Percentiles rank a stretch among this genome's conserved stretches.
Evolutionary conservation across 805 yeast genomes (phyloP).

Genomic region (Spathaspora sp.): DNA sequence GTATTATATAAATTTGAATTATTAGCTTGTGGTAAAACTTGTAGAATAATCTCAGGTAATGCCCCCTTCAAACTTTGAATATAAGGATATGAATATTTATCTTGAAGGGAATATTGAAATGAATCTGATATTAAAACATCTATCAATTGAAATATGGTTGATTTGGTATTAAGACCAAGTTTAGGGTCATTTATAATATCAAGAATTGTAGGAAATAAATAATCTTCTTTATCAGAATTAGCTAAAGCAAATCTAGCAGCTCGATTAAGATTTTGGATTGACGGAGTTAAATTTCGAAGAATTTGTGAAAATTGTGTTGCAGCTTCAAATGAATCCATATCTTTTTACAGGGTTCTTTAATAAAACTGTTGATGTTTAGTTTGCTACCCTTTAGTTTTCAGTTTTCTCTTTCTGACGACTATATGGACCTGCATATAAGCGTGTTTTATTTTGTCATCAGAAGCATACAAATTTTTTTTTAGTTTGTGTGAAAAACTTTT

Average conservation of each 20-base stretch:
- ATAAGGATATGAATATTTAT: slow-evolving; percentile 35
- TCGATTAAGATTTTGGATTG: slow-evolving; percentile 46
- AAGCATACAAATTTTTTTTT: not conserved
- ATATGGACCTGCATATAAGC: not conserved
- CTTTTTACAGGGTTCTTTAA: not conserved
- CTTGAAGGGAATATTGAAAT: slow-evolving; percentile 28
- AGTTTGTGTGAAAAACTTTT: slow-evolving; percentile 4
- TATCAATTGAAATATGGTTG: slow-evolving; percentile 66
- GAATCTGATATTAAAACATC: slow-evolving; percentile 54
- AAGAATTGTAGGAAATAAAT: slow-evolving; percentile 61
- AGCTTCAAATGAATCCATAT: slow-evolving; percentile 91
- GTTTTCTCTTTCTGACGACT: not conserved
- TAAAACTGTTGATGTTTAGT: not conserved
- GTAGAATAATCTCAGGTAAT: slow-evolving; percentile 30
- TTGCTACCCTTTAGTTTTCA: not conserved
- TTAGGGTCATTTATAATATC: slow-evolving; percentile 49
- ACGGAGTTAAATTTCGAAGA: slow-evolving; percentile 62
- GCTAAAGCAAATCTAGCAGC: slow-evolving; percentile 56
- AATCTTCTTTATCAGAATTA: slow-evolving; percentile 59
- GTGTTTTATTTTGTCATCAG: slow-evolving; percentile 1
- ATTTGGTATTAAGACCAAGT: slow-evolving; percentile 56
- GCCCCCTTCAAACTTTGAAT: slow-evolving; percentile 27
- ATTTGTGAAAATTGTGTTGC: slow-evolving; percentile 70
- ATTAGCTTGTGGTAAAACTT: slow-evolving; percentile 34
- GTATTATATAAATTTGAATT: slow-evolving; percentile 35